Percentiles rank a stretch among this genome's conserved stretches.
These are phyloP conservation scores for Coprinellus micaceus DNA, from an alignment of 768 basidiomycete species.

Conservation along the genomic window DNA sequence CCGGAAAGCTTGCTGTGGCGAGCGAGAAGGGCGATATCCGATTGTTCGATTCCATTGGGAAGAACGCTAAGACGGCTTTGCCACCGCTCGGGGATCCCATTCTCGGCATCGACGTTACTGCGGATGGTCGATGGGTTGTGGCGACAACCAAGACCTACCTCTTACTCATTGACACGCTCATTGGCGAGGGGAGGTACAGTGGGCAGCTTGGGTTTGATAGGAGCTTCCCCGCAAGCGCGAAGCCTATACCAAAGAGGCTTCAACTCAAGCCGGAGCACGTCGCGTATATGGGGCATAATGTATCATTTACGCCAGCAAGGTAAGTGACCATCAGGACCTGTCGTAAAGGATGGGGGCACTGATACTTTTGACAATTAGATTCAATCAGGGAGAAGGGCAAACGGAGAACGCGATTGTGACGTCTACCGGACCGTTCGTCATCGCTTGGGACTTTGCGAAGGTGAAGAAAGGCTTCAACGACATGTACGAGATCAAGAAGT, in stretches of 20 bases:
- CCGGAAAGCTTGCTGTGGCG: conserved; percentile 86
- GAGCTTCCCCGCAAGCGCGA: conserved; percentile 90
- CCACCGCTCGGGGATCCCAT: conserved; percentile 96
- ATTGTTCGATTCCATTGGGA: conserved; percentile 92
- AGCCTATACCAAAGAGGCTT: conserved; percentile 85
- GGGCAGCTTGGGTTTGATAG: conserved; percentile 88
- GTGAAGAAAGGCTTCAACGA: conserved; percentile 90
- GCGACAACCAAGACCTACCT: conserved; percentile 95
- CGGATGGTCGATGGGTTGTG: conserved; percentile 90
- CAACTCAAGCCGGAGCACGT: conserved; percentile 90
- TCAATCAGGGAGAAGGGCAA: conserved; percentile 85
- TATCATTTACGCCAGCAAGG: conserved; percentile 94
- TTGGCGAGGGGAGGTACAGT: conserved; percentile 83
- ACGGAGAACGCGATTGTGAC: conserved; percentile 96
- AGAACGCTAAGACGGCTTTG: conserved; percentile 97
- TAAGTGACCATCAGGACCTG: conserved; percentile 27
- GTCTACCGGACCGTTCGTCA: conserved; percentile 85
- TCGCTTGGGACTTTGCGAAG: conserved; percentile 97
- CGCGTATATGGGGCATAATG: conserved; percentile 85
- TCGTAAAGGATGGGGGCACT: not conserved
- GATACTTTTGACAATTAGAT: conserved; percentile 46
- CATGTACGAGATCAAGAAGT: conserved; percentile 95
- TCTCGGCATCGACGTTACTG: conserved; percentile 89
- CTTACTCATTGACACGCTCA: conserved; percentile 90
- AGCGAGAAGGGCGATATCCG: conserved; percentile 97